phyloP scores from a whole-genome alignment of 768 basidiomycete species.

The Amanita thiersii region DNA sequence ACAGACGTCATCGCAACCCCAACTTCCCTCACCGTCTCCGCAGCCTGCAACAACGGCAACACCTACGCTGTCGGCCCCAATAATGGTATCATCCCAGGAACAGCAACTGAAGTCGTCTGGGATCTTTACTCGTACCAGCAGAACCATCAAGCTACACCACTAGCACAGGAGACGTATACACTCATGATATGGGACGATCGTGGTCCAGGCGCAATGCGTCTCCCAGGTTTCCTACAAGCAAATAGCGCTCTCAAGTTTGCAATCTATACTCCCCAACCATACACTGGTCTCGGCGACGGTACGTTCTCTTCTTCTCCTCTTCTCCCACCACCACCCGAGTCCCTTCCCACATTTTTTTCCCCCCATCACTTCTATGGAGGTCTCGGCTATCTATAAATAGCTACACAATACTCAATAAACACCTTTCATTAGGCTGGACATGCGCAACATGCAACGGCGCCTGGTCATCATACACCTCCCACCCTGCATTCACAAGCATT shows the following conservation, averaged over 20 bases:
- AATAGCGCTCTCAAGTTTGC: slow-evolving; percentile 74
- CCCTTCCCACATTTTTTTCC: not conserved
- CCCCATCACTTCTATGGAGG: not conserved
- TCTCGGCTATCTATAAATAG: not conserved
- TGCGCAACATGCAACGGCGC: slow-evolving; percentile 42
- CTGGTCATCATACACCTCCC: slow-evolving; percentile 25
- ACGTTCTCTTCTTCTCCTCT: slow-evolving; percentile 13
- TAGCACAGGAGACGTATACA: slow-evolving; percentile 72
- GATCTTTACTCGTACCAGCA: slow-evolving; percentile 72
- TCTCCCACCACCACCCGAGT: not conserved
- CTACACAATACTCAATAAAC: not conserved
- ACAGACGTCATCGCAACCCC: slow-evolving; percentile 67
- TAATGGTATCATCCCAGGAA: slow-evolving; percentile 62
- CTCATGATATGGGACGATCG: slow-evolving; percentile 77
- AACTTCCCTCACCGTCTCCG: slow-evolving; percentile 69
- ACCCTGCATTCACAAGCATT: slow-evolving; percentile 50
- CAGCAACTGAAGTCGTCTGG: slow-evolving; percentile 70
- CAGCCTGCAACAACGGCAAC: slow-evolving; percentile 79
- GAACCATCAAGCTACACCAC: slow-evolving; percentile 48
- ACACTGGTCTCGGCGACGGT: slow-evolving; percentile 57
- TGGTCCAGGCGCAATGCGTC: slow-evolving; percentile 52
- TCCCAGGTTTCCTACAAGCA: slow-evolving; percentile 59
- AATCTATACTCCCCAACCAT: slow-evolving; percentile 69
- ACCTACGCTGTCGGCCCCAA: slow-evolving; percentile 85
- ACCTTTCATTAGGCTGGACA: slow-evolving; percentile 38